Percentiles rank a stretch among this genome's conserved stretches.
phyloP scores from a whole-genome alignment of 306 rosid species.

The Geum urbanum region DNA sequence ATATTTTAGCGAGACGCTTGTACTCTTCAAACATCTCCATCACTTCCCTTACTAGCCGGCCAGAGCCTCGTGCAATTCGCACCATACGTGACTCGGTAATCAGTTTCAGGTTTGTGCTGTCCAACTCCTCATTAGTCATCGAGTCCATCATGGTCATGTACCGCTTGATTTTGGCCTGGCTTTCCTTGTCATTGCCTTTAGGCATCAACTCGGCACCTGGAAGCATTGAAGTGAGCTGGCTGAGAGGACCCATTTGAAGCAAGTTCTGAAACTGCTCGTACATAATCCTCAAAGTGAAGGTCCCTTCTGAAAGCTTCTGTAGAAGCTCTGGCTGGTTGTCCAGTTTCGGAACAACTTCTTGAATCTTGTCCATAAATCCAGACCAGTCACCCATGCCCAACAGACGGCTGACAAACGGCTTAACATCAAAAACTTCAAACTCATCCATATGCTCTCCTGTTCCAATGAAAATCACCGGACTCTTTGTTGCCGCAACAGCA shows the following conservation, averaged over 20 bases:
- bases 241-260: constrained; percentile 78
- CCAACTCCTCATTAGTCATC: constrained; percentile 94
- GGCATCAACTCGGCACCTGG: constrained; percentile 84
- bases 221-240: constrained; percentile 74
- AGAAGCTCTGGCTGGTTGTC: constrained; percentile 86
- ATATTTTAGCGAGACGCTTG: constrained; percentile 72
- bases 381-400: constrained; percentile 87
- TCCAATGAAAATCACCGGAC: constrained; percentile 80
- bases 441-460: constrained; percentile 89
- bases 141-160: constrained; percentile 99
- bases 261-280: constrained; percentile 74
- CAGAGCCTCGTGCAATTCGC: constrained; percentile 83
- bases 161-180: constrained; percentile 80
- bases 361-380: constrained; percentile 84
- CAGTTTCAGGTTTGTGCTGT: constrained; percentile 72
- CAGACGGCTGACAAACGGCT: constrained; percentile 85
- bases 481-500: constrained; percentile 88
- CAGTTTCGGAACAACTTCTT: constrained; percentile 79
- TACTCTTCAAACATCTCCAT: constrained; percentile 86
- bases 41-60: constrained; percentile 61
- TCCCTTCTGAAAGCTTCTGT: constrained; percentile 80
- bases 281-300: constrained; percentile 81
- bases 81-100: constrained; percentile 71
- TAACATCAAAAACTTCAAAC: constrained; percentile 82
- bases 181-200: constrained; percentile 86